A percentile compares a stretch with the other conserved stretches of the same genome.
Evolutionary conservation across 768 basidiomycete genomes (phyloP).

Genomic region (Zangia roseola): DNA sequence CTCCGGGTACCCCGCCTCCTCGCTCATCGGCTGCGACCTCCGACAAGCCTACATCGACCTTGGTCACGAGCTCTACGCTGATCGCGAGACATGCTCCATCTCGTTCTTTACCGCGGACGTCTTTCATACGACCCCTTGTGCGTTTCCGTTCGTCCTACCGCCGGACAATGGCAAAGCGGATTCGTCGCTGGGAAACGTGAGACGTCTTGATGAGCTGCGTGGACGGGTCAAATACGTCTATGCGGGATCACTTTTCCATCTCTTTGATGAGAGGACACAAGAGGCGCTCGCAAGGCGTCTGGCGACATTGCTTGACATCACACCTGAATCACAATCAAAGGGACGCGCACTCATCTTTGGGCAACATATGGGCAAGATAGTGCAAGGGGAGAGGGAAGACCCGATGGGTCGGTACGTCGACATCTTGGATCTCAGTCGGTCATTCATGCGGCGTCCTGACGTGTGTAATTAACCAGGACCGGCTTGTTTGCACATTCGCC

Average conservation of each 20-base stretch:
- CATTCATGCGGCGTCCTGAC: conserved; percentile 12
- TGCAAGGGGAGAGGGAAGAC: conserved; percentile 30
- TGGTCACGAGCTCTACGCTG: neutral
- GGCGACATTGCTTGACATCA: conserved; percentile 20
- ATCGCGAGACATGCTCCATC: conserved; percentile 12
- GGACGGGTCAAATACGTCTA: conserved; percentile 30
- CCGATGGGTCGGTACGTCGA: conserved; percentile 11
- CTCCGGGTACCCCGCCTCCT: no score
- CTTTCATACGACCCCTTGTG: conserved; percentile 21
- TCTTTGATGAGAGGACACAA: conserved; percentile 35
- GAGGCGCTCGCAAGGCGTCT: conserved; percentile 31
- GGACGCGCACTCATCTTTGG: conserved; percentile 33
- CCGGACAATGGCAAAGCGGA: neutral
- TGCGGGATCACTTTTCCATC: conserved; percentile 35
- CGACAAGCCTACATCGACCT: neutral
- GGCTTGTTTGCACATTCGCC: conserved; percentile 29
- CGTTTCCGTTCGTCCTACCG: neutral
- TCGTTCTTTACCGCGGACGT: conserved; percentile 32
- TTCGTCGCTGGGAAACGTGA: conserved; percentile 3
- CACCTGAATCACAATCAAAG: conserved; percentile 7
- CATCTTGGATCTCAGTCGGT: neutral
- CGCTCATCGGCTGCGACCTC: neutral
- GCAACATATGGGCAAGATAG: conserved; percentile 26
- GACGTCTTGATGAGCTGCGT: conserved; percentile 21
- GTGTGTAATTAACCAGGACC: neutral